Percentiles rank a stretch among this genome's conserved stretches.
phyloP scores from a whole-genome alignment of 306 rosid species.

The Cucurbita ficifolia region DNA sequence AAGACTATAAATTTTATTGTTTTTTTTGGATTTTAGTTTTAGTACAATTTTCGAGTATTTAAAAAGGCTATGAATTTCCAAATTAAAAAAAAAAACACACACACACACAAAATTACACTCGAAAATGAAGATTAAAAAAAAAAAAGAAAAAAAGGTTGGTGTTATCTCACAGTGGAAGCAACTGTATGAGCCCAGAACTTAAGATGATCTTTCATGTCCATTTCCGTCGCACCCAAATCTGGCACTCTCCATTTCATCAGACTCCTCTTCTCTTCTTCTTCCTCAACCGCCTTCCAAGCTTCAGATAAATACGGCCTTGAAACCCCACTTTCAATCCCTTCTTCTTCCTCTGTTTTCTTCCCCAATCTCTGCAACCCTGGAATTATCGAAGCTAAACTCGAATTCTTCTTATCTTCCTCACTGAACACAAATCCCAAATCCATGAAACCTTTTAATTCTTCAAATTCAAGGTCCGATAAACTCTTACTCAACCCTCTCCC shows the following conservation, averaged over 20 bases:
- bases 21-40: no score
- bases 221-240: slow-evolving; percentile 21
- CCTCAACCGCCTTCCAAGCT: slow-evolving; percentile 51
- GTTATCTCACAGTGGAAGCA: slow-evolving; percentile 54
- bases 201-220: slow-evolving; percentile 49
- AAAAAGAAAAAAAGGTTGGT: neutral
- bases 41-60: no score
- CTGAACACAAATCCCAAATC: slow-evolving; percentile 83
- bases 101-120: neutral
- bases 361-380: slow-evolving; percentile 59
- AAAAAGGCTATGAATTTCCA: neutral
- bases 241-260: slow-evolving; percentile 44
- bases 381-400: slow-evolving; percentile 41
- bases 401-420: slow-evolving; percentile 41
- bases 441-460: slow-evolving; percentile 74
- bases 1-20: no score
- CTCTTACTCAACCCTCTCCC: slow-evolving; percentile 21
- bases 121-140: no score
- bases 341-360: slow-evolving; percentile 1
- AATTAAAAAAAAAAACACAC: neutral
- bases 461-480: slow-evolving; percentile 53
- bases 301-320: slow-evolving; percentile 67
- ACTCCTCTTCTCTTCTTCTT: slow-evolving; percentile 10
- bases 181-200: slow-evolving; percentile 60
- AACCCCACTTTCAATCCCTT: neutral